A percentile compares a stretch with the other conserved stretches of the same genome.
Evolutionary conservation across 2,329 filamentous ascomycete genomes (phyloP).

Genomic region (Achaetomium macrosporum): DNA sequence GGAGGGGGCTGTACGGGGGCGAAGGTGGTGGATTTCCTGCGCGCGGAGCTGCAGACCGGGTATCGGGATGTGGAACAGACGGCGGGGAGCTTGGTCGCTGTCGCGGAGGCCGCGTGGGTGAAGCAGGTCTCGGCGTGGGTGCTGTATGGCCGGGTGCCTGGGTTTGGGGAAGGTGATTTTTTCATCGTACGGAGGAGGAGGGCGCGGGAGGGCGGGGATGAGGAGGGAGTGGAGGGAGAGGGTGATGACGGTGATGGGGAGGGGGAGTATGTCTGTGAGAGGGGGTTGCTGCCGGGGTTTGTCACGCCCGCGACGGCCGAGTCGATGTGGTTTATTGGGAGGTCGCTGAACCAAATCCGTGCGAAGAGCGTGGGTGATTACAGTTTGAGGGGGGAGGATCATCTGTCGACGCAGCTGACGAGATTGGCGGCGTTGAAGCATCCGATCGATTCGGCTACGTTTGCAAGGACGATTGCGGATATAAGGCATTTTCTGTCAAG

Average conservation of each 20-base stretch:
- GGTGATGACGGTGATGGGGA: background rate
- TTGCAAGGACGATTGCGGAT: slow-evolving; percentile 65
- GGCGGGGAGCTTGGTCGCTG: slow-evolving; percentile 63
- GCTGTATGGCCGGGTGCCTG: slow-evolving; percentile 76
- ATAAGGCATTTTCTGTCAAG: slow-evolving; percentile 79
- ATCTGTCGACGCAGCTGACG: slow-evolving; percentile 62
- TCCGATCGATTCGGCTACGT: slow-evolving; percentile 65
- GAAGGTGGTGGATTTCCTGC: slow-evolving; percentile 68
- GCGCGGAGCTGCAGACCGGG: slow-evolving; percentile 74
- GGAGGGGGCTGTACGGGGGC: slow-evolving; percentile 56
- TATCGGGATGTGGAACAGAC: slow-evolving; percentile 80
- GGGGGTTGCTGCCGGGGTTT: slow-evolving; percentile 67
- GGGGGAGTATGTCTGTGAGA: slow-evolving; percentile 54
- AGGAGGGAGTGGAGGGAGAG: slow-evolving; percentile 29
- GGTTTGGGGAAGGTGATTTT: slow-evolving; percentile 76
- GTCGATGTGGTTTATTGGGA: slow-evolving; percentile 87
- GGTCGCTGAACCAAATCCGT: slow-evolving; percentile 78
- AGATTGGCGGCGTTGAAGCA: slow-evolving; percentile 63
- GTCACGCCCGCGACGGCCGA: slow-evolving; percentile 67
- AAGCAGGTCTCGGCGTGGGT: slow-evolving; percentile 88
- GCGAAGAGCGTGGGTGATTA: slow-evolving; percentile 44
- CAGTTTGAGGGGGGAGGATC: slow-evolving; percentile 46
- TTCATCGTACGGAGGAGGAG: slow-evolving; percentile 58
- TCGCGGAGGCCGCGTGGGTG: slow-evolving; percentile 86
- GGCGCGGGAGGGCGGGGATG: slow-evolving; percentile 36